These are phyloP conservation scores for Aspergillus udagawae DNA, from an alignment of 2,329 filamentous ascomycete genomes.

Conservation along the genomic window DNA sequence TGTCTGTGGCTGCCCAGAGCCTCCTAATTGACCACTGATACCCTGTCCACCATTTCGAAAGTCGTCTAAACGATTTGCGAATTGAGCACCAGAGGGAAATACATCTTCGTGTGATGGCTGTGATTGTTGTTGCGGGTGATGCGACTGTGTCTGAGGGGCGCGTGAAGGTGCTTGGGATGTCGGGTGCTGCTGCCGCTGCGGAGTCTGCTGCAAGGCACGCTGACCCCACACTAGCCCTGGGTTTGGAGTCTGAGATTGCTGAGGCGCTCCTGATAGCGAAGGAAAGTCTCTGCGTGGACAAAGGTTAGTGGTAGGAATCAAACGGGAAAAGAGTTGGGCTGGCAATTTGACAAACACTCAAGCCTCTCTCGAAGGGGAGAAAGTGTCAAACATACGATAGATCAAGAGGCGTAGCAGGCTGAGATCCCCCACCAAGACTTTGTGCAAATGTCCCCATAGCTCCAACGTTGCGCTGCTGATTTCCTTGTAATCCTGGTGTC, in stretches of 20 bases:
- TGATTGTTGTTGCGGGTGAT: slow-evolving; percentile 40
- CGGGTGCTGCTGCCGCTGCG: slow-evolving; percentile 50
- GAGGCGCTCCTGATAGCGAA: slow-evolving; percentile 55
- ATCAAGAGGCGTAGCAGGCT: slow-evolving; percentile 52
- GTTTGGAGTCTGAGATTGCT: slow-evolving; percentile 50
- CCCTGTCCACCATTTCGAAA: slow-evolving; percentile 55
- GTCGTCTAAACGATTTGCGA: slow-evolving; percentile 50
- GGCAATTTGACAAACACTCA: not conserved
- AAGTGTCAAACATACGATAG: slow-evolving; percentile 48
- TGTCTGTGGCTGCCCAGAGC: slow-evolving; percentile 49
- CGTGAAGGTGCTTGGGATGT: slow-evolving; percentile 40
- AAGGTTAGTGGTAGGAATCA: slow-evolving; percentile 6
- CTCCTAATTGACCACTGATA: slow-evolving; percentile 50
- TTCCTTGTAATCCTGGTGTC: slow-evolving; percentile 48
- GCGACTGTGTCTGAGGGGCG: slow-evolving; percentile 37
- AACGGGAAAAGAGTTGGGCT: not conserved
- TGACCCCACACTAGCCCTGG: slow-evolving; percentile 54
- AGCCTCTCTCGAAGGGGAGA: not conserved
- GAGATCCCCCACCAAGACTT: slow-evolving; percentile 49
- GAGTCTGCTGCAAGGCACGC: slow-evolving; percentile 50
- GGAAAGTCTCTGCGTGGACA: slow-evolving; percentile 54
- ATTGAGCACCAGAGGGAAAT: slow-evolving; percentile 47
- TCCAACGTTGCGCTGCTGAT: slow-evolving; percentile 49
- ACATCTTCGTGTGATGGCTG: slow-evolving; percentile 47
- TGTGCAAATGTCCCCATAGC: slow-evolving; percentile 54